Evolutionary conservation across 495 filamentous ascomycete genomes (phyloP), one percentile per base, ranked within the genome.

Genomic region (Penicillium canescens): DNA sequence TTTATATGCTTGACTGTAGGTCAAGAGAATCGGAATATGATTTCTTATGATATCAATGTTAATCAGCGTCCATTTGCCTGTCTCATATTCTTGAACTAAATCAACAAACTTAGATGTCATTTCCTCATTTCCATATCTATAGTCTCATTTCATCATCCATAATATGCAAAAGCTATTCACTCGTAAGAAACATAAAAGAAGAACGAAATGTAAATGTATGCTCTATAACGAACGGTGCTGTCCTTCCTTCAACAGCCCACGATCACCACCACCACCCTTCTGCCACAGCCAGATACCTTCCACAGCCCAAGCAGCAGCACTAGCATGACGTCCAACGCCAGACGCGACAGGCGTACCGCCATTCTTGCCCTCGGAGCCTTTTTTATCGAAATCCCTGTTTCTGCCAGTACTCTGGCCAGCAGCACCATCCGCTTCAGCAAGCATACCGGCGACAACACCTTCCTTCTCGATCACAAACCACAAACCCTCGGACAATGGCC

Each of bases 211-310:
- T 4, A 14, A 42, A 9, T 10, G 14, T 3, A 2, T 6, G 6
- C 20, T 20, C 26, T 66, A 72, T 42, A 65, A 57, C 34, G 70
- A 66, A 13, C 71, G 67, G 53, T 68, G 46, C 16, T 67, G 61
- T 5, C 66, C 62, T 20, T 67, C 65, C 50, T 76, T 77, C 53
- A 73, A 56, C 4, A 76, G 55, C 0, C 73, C 74, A 4, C 74
- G 65, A 53, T 78, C 72, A 43, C 74, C 75, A 72, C 79, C 82
- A 0, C 91, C 90, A 1, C 91, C 89, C 72, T 86, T 89, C 74
- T 90, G 84, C 82, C 88, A 94, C 39, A 96, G 65, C 93, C 94
- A 97, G 28, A 96, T 73, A 24, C 92, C 92, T 71, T 98, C 94
- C 16, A 85, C 83, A 34, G 94, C 94, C 81, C 90, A 94, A 2